phyloP scores from a whole-genome alignment of 106 monocot genomes.

The Apostasia shenzhenica region DNA sequence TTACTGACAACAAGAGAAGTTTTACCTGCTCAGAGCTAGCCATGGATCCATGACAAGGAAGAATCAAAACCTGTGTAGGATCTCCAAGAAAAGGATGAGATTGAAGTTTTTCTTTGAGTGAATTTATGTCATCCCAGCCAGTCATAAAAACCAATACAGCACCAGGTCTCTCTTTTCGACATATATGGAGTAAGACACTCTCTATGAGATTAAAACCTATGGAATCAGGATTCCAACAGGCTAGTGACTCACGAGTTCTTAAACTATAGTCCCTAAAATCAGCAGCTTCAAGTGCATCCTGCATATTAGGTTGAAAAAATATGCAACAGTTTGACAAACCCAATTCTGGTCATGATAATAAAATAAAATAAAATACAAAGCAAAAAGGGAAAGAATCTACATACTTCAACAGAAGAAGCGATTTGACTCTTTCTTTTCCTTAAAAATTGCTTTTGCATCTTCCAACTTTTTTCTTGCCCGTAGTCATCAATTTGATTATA shows the following conservation, averaged over 20 bases:
- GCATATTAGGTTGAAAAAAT: slow-evolving; percentile 3
- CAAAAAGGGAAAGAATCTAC: background rate
- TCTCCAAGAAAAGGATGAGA: slow-evolving; percentile 88
- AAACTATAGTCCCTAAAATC: slow-evolving; percentile 77
- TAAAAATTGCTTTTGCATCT: slow-evolving; percentile 96
- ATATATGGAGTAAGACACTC: slow-evolving; percentile 79
- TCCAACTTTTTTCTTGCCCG: slow-evolving; percentile 99
- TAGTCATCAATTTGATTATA: slow-evolving; percentile 99
- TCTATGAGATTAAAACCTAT: slow-evolving; percentile 98
- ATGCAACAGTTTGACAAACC: background rate
- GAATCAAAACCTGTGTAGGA: slow-evolving; percentile 78
- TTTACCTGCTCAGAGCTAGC: slow-evolving; percentile 94
- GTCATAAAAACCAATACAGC: slow-evolving; percentile 99
- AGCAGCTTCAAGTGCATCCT: slow-evolving; percentile 94
- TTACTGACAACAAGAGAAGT: slow-evolving; percentile 1
- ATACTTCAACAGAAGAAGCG: slow-evolving; percentile 91
- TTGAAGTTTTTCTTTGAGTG: slow-evolving; percentile 90
- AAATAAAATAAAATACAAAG: background rate
- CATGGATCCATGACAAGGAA: slow-evolving; percentile 99
- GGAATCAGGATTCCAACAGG: slow-evolving; percentile 97
- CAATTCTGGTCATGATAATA: background rate
- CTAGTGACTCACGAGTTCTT: slow-evolving; percentile 83
- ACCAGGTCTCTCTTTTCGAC: slow-evolving; percentile 74
- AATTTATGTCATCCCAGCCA: slow-evolving; percentile 99
- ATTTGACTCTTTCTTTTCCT: slow-evolving; percentile 96